Conservation (phyloP, 1,139 yeast species). For the Suhomyces bolitotheri region DNA sequence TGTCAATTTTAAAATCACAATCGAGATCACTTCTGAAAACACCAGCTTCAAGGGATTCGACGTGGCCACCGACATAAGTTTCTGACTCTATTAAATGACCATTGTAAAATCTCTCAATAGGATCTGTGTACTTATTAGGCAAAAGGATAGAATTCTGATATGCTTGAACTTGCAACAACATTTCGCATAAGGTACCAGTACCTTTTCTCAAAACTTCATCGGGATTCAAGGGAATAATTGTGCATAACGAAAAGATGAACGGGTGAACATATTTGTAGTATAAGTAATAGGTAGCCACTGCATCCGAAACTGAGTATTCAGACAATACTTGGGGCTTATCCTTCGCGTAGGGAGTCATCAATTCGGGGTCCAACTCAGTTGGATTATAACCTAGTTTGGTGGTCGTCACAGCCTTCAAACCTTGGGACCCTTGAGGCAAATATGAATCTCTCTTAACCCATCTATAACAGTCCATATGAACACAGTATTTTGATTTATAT, state of each 20-base stretch:
- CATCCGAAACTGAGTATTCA: slow-evolving; percentile 98
- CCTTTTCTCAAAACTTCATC: slow-evolving; percentile 96
- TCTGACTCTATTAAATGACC: slow-evolving; percentile 94
- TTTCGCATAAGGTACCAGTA: slow-evolving; percentile 97
- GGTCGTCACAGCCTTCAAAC: slow-evolving; percentile 96
- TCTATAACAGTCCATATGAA: slow-evolving; percentile 95
- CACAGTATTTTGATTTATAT: slow-evolving; percentile 89
- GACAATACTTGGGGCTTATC: slow-evolving; percentile 91
- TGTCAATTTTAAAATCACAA: slow-evolving; percentile 73
- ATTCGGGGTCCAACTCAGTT: slow-evolving; percentile 92
- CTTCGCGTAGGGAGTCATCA: slow-evolving; percentile 96
- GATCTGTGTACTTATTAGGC: slow-evolving; percentile 93
- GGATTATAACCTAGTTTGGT: slow-evolving; percentile 96
- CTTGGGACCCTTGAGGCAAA: slow-evolving; percentile 97
- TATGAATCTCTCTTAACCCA: slow-evolving; percentile 99
- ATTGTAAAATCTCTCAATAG: slow-evolving; percentile 87
- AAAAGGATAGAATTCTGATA: slow-evolving; percentile 72
- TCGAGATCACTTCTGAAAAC: slow-evolving; percentile 90
- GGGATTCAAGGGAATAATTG: slow-evolving; percentile 93
- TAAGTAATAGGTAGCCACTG: slow-evolving; percentile 95
- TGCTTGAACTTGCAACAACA: slow-evolving; percentile 97
- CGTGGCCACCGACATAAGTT: slow-evolving; percentile 99
- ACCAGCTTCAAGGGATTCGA: slow-evolving; percentile 96
- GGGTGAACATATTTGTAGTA: slow-evolving; percentile 98
- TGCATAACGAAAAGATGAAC: slow-evolving; percentile 91